Evolutionary conservation across 2,329 filamentous ascomycete species (phyloP).

Genomic region (Ophiocordyceps sinensis): DNA sequence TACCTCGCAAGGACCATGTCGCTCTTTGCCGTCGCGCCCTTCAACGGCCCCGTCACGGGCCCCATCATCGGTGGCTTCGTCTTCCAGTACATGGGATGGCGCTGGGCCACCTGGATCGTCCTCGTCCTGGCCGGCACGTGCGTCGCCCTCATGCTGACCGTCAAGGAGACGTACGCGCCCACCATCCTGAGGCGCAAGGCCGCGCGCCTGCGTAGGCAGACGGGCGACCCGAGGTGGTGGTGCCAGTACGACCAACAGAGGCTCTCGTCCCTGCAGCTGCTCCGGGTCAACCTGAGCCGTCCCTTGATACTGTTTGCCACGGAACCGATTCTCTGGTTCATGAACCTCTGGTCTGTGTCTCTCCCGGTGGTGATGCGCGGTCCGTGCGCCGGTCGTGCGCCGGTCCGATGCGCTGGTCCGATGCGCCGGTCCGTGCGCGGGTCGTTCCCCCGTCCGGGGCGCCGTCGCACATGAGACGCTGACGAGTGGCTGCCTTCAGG

Average conservation of each 20-base stretch:
- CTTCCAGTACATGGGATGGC: constrained; percentile 62
- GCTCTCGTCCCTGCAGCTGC: constrained; percentile 44
- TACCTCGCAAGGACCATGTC: constrained; percentile 73
- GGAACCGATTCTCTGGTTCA: constrained; percentile 67
- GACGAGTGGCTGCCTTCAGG: constrained; percentile 22
- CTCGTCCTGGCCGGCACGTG: constrained; percentile 56
- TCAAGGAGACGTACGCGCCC: constrained; percentile 67
- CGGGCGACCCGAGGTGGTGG: constrained; percentile 60
- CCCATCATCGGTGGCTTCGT: constrained; percentile 57
- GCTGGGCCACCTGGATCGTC: constrained; percentile 75
- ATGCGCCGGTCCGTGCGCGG: too few relatives aligned
- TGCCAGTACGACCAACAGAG: constrained; percentile 60
- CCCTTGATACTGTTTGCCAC: constrained; percentile 65
- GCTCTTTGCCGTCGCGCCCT: constrained; percentile 52
- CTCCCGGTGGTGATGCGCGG: too few relatives aligned
- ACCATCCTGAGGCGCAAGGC: constrained; percentile 54
- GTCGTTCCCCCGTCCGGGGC: too few relatives aligned
- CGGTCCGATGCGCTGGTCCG: too few relatives aligned
- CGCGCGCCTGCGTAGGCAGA: constrained; percentile 48
- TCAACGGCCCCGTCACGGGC: constrained; percentile 51
- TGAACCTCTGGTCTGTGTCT: constrained; percentile 45
- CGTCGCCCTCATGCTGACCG: constrained; percentile 40
- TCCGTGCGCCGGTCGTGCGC: too few relatives aligned
- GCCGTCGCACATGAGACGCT: not conserved
- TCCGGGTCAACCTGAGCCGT: constrained; percentile 62